Base-by-base conservation (phyloP, 176 grass and related monocot genomes). In the Urochloa ruziziensis region DNA sequence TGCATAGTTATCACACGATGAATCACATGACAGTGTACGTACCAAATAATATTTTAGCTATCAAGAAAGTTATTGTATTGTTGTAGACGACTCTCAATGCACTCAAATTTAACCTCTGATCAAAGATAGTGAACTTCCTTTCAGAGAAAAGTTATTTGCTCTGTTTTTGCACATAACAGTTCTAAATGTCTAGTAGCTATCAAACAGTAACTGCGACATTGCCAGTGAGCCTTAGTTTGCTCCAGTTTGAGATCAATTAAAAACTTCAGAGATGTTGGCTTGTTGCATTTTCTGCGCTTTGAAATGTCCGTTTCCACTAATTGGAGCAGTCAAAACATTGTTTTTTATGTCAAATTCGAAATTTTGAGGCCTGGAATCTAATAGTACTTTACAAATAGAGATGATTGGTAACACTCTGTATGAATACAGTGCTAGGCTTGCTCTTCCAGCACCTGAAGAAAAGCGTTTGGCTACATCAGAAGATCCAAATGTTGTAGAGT, bases 391-490 rank as follows among this genome's bases (percentile, higher is more conserved):
- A 37, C 36, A 37, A 4, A 35, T 5, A 43, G 62, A 80, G 44
- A 52, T 61, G 58, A 48, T 62, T 83, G 56, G 27, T 68, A 92
- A 80, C 49, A 18, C 44, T 86, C 57, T 86, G 53, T 67, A 24
- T 77, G 3, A 89, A 91, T 90, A 32, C 84, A 98, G 92, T 90
- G 89, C 95, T 80, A 89, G 84, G 87, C 86, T 98, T 40, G 84
- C 90, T 83, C 90, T 98, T 85, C 90, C 95, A 25, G 91, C 80
- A 64, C 88, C 95, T 64, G 91, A 86, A 68, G 88, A 92, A 47
- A 94, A 87, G 80, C 73, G 80, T 85, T 60, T 90, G 58, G 74
- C 52, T 64, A 81, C 64, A 27, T 44, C 83, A 4, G 70, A 70
- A 74, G 32, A 67, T 77, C 62, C 67, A 54, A 62, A 74, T 27